Percentiles rank a stretch among this genome's conserved stretches.
Conservation (phyloP, 2,329 filamentous ascomycete genomes). For the Apiospora aurea region DNA sequence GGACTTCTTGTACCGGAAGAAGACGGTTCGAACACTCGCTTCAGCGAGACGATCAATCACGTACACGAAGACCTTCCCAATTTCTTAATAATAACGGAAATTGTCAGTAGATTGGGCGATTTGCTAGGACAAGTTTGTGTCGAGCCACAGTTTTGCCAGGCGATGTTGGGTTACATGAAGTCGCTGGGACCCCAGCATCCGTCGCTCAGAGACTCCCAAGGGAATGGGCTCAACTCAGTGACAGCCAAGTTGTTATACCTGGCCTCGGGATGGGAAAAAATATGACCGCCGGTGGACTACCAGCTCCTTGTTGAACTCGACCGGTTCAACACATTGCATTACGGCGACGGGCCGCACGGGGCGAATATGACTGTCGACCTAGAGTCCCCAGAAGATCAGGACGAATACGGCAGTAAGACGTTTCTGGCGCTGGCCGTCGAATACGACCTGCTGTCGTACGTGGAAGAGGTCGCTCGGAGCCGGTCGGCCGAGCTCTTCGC, state of each 20-base stretch:
- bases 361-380: too few relatives aligned
- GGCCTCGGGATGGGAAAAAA: neutral
- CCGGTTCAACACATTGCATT: too few relatives aligned
- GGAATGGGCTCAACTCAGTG: neutral
- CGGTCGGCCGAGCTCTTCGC: too few relatives aligned
- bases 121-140: neutral
- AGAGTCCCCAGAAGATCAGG: too few relatives aligned
- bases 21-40: neutral
- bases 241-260: neutral
- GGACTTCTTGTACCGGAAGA: neutral
- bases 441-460: neutral
- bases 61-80: neutral
- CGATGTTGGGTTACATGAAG: neutral
- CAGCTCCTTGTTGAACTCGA: neutral
- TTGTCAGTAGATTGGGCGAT: neutral
- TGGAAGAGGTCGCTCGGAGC: neutral
- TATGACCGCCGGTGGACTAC: neutral
- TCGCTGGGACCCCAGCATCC: too few relatives aligned
- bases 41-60: neutral
- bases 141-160: neutral
- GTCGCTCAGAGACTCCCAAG: too few relatives aligned
- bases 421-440: neutral
- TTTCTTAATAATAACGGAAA: neutral
- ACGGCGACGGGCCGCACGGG: too few relatives aligned
- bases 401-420: neutral